Evolutionary conservation across 106 monocot species (phyloP).

Genomic region (Phalaenopsis aphrodite): DNA sequence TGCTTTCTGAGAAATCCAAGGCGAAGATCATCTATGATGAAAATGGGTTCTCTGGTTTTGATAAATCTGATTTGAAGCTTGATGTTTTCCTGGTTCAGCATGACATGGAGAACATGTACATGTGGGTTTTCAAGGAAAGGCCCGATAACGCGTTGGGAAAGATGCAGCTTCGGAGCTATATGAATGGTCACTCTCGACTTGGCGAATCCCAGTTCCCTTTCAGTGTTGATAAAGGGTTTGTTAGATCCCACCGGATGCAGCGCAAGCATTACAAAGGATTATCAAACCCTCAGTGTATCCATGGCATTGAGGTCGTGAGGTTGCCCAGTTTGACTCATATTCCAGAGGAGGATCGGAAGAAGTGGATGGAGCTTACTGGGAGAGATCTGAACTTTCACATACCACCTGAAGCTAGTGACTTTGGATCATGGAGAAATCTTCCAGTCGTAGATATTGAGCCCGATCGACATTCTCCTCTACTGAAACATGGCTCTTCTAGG

Average conservation of each 20-base stretch:
- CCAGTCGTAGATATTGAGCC: conserved; percentile 33
- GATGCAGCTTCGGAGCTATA: conserved; percentile 57
- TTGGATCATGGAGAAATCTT: conserved; percentile 42
- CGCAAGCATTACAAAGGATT: conserved; percentile 48
- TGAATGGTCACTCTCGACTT: conserved; percentile 48
- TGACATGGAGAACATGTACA: conserved; percentile 63
- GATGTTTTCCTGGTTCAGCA: conserved; percentile 56
- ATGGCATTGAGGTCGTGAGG: conserved; percentile 38
- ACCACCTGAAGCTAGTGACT: conserved; percentile 38
- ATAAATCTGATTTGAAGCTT: conserved; percentile 33
- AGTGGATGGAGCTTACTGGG: conserved; percentile 47
- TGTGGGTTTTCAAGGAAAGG: conserved; percentile 59
- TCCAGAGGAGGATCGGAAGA: conserved; percentile 36
- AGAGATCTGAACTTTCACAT: conserved; percentile 38
- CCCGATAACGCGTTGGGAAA: conserved; percentile 45
- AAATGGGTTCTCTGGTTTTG: conserved; percentile 24
- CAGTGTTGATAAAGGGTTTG: conserved; percentile 35
- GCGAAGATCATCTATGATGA: conserved; percentile 21
- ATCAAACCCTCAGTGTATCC: conserved; percentile 50
- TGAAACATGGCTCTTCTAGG: conserved; percentile 19
- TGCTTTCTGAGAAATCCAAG: conserved; percentile 38
- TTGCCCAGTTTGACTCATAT: conserved; percentile 24
- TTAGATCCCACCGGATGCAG: conserved; percentile 44
- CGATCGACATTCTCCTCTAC: conserved; percentile 31
- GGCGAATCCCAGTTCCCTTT: conserved; percentile 46